Evolutionary conservation across 129 eudicot species (phyloP).

Genomic region (Deinandra increscens): DNA sequence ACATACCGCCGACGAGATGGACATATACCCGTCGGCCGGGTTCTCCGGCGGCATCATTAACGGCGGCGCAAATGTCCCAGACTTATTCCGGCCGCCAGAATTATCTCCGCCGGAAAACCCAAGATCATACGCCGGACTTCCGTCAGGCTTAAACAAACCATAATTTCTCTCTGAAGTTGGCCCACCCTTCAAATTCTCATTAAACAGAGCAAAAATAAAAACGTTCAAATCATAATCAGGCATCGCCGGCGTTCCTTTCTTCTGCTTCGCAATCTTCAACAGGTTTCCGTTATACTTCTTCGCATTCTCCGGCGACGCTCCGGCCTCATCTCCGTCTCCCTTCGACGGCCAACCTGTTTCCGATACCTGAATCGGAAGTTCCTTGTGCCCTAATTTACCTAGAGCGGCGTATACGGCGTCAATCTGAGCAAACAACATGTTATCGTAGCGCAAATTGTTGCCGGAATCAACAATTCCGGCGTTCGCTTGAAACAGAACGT

Average conservation of each 20-base stretch:
- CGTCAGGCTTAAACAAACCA: conserved; percentile 87
- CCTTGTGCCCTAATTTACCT: conserved; percentile 49
- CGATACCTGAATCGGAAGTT: conserved; percentile 63
- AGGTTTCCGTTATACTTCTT: conserved; percentile 80
- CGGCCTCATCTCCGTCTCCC: conserved; percentile 71
- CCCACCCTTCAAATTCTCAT: conserved; percentile 88
- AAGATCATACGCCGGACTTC: conserved; percentile 61
- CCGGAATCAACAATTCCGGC: conserved; percentile 55
- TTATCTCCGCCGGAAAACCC: conserved; percentile 38
- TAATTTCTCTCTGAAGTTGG: conserved; percentile 84
- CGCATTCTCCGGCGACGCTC: conserved; percentile 80
- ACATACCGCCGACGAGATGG: conserved; percentile 31
- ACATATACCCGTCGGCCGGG: conserved; percentile 30
- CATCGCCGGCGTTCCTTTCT: conserved; percentile 79
- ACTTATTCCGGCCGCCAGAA: conserved; percentile 11
- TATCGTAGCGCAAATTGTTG: conserved; percentile 60
- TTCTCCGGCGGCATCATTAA: conserved; percentile 24
- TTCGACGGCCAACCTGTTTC: conserved; percentile 98
- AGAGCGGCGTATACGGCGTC: conserved; percentile 75
- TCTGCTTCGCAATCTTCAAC: conserved; percentile 56
- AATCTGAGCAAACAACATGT: conserved; percentile 85
- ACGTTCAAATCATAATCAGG: conserved; percentile 61
- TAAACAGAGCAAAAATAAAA: conserved; percentile 74
- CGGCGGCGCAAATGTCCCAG: conserved; percentile 21
- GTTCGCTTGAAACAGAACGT: conserved; percentile 56